These are phyloP conservation scores for Monilinia laxa DNA, from an alignment of 2,329 filamentous ascomycete genomes.

Conservation along the genomic window DNA sequence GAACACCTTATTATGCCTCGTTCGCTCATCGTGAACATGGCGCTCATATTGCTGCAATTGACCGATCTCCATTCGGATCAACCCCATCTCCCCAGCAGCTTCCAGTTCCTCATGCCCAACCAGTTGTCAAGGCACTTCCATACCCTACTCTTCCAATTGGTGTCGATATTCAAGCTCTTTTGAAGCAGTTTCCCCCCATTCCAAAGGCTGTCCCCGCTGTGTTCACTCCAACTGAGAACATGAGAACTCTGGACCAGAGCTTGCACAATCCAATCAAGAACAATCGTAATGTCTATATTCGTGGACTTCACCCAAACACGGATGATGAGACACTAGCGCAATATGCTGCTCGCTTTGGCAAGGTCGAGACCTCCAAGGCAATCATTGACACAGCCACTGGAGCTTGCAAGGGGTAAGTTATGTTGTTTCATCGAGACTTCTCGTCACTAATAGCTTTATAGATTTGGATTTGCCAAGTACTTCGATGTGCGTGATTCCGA, in stretches of 20 bases:
- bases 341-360: conserved; percentile 85
- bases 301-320: conserved; percentile 90
- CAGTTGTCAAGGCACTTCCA: conserved; percentile 36
- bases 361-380: conserved; percentile 95
- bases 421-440: conserved; percentile 25
- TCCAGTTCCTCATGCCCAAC: conserved; percentile 45
- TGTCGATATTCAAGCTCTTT: conserved; percentile 58
- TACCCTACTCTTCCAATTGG: conserved; percentile 39
- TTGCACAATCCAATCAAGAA: conserved; percentile 87
- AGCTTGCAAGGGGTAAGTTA: conserved; percentile 85
- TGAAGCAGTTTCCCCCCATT: conserved; percentile 76
- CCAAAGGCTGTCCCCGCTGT: conserved; percentile 87
- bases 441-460: conserved; percentile 43
- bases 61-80: conserved; percentile 62
- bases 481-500: conserved; percentile 84
- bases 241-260: conserved; percentile 90
- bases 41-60: conserved; percentile 57
- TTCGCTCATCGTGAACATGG: conserved; percentile 59
- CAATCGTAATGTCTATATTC: conserved; percentile 97
- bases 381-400: conserved; percentile 94
- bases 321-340: conserved; percentile 83
- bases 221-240: conserved; percentile 78
- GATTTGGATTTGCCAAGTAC: conserved; percentile 98
- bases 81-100: conserved; percentile 66
- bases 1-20: conserved; percentile 63